Percentiles rank a stretch among this genome's conserved stretches.
phyloP scores from a whole-genome alignment of 2,329 filamentous ascomycete genomes.

The Ascochyta fabae region DNA sequence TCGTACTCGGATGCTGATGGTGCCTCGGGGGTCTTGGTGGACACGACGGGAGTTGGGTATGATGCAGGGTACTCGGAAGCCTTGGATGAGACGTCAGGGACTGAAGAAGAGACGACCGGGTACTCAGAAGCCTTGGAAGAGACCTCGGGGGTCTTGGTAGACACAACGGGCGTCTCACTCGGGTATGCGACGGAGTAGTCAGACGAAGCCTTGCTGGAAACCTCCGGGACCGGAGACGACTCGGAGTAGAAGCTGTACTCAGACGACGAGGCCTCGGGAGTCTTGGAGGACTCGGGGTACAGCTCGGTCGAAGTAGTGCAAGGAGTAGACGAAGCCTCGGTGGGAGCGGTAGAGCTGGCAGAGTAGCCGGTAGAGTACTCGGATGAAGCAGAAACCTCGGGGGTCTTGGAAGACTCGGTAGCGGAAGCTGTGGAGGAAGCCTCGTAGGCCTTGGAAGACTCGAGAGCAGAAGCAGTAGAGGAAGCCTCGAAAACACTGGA shows the following conservation, averaged over 20 bases:
- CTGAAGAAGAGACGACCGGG: neutral
- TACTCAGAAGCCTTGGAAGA: constrained; percentile 3
- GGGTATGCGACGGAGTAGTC: constrained; percentile 1
- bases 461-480: neutral
- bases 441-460: constrained; percentile 8
- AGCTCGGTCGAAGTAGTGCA: constrained; percentile 14
- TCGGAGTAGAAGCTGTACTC: constrained; percentile 7
- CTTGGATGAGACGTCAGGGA: constrained; percentile 20
- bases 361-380: constrained; percentile 6
- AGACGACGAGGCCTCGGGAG: neutral
- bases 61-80: constrained; percentile 15
- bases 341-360: constrained; percentile 2
- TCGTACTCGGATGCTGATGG: constrained; percentile 10
- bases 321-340: constrained; percentile 12
- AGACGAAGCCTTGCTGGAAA: constrained; percentile 7
- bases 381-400: neutral
- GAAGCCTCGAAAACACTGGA: neutral
- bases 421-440: neutral
- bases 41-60: constrained; percentile 10
- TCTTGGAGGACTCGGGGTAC: constrained; percentile 12
- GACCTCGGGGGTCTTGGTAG: constrained; percentile 6
- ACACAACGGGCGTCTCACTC: neutral
- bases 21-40: constrained; percentile 5
- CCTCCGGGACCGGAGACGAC: constrained; percentile 14
- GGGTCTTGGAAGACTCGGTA: constrained; percentile 9